Base-by-base conservation (phyloP, 2,329 filamentous ascomycete genomes). In the Curvularia sp. region DNA sequence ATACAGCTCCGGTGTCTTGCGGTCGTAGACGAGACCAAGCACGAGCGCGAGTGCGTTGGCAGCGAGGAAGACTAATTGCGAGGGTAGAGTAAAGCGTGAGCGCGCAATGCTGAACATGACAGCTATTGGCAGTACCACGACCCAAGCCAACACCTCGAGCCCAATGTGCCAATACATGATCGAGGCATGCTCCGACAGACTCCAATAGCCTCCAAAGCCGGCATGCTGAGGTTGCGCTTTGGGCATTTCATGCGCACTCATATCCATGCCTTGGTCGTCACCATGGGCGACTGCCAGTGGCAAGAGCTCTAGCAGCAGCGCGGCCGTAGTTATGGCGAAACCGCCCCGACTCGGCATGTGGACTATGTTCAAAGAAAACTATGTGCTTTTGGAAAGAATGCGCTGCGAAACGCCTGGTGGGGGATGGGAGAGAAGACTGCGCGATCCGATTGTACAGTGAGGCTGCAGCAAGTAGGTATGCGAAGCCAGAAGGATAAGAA, bases 31-130 rank as follows among this genome's bases (percentile, higher is more conserved):
- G 56, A 79, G 64, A 57, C 77, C 70, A 51, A 79, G 60, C 53
- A 80, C 61, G 25, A 80, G 69, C 50, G 78, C 74, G 53, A 80
- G 62, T 36, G 76, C 74, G 60, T 82, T 81, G 23, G 77, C 53
- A 27, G 73, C 53, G 46, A 82, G 77, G 70, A 82, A 82, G 19
- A 73, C 61, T 59, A 93, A 83, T 71, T 97, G 93, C 1, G 83
- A 78, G 0, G 83, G 80, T 2, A 96, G 81, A 1, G 89, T 89
- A 68, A 90, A 88, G 61, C 89, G 85, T 42, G 93, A 97, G 60
- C 86, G 87, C 34, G 89, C 89, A 63, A 97, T 82, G 54, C 92
- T 96, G 63, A 98, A 83, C 87, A 97, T 92, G 48, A 96, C 88
- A 64, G 87, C 88, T 59, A 89, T 76, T 49, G 92, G 92, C 53